These are phyloP conservation scores for Brachypodium distachyon DNA, from an alignment of 202 grass and related monocot genomes.

Conservation along the genomic window DNA sequence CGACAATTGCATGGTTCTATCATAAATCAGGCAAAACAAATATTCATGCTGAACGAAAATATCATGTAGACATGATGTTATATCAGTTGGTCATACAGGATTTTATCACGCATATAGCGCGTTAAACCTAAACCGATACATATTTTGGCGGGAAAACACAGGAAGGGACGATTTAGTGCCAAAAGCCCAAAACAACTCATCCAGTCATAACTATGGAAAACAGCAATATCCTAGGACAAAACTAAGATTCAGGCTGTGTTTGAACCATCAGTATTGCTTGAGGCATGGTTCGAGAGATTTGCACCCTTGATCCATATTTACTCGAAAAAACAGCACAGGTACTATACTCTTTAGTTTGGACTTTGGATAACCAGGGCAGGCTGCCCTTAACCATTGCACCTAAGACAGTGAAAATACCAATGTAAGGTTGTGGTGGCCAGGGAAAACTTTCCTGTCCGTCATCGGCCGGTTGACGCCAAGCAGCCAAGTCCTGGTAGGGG, in stretches of 20 bases:
- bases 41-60: neutral
- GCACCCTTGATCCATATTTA: neutral
- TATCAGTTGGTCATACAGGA: neutral
- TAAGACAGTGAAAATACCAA: neutral
- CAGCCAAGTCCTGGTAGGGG: neutral
- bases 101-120: neutral
- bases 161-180: neutral
- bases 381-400: neutral
- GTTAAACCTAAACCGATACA: neutral
- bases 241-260: neutral
- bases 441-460: neutral
- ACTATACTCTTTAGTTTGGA: neutral
- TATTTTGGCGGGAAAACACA: neutral
- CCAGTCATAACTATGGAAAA: neutral
- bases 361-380: neutral
- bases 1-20: neutral
- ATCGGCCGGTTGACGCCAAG: neutral
- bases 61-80: neutral
- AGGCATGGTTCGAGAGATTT: neutral
- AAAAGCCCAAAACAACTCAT: neutral
- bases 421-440: neutral
- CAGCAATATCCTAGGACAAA: neutral
- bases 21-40: neutral
- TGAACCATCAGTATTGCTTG: neutral
- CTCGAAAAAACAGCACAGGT: neutral